Evolutionary conservation across 2,329 filamentous ascomycete species (phyloP).

Genomic region (Periconia digitata): DNA sequence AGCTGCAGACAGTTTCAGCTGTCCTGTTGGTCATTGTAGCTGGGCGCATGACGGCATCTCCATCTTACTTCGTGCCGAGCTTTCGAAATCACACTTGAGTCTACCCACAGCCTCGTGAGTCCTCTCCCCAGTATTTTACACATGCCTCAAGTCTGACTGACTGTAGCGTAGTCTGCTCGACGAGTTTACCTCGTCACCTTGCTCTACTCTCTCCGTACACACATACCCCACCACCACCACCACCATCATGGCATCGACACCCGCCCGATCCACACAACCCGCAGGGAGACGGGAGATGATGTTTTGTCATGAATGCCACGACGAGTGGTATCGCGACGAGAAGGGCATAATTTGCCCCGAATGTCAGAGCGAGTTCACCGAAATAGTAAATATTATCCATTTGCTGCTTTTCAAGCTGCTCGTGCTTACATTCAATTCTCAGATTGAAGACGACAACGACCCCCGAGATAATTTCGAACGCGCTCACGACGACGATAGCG

Average conservation of each 20-base stretch:
- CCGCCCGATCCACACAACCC: slow-evolving; percentile 15
- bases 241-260: slow-evolving; percentile 27
- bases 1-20: slow-evolving; percentile 20
- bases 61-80: slow-evolving; percentile 6
- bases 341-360: slow-evolving; percentile 70
- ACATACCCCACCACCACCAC: slow-evolving; percentile 1
- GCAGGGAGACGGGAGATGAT: slow-evolving; percentile 65
- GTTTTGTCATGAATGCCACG: slow-evolving; percentile 78
- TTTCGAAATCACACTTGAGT: too few species aligned
- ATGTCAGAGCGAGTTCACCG: slow-evolving; percentile 78
- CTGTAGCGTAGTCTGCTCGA: neutral
- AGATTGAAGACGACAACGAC: slow-evolving; percentile 61
- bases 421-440: slow-evolving; percentile 20
- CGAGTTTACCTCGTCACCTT: neutral
- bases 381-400: slow-evolving; percentile 68
- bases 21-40: slow-evolving; percentile 12
- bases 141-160: too few species aligned
- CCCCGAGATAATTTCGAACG: slow-evolving; percentile 52
- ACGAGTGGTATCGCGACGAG: slow-evolving; percentile 79
- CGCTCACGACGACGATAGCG: slow-evolving; percentile 24
- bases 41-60: slow-evolving; percentile 28
- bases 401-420: neutral
- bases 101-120: too few species aligned
- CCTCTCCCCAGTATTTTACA: too few species aligned
- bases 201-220: neutral